These are phyloP conservation scores for Austroboletus festivus DNA, from an alignment of 768 basidiomycete species.

Conservation along the genomic window DNA sequence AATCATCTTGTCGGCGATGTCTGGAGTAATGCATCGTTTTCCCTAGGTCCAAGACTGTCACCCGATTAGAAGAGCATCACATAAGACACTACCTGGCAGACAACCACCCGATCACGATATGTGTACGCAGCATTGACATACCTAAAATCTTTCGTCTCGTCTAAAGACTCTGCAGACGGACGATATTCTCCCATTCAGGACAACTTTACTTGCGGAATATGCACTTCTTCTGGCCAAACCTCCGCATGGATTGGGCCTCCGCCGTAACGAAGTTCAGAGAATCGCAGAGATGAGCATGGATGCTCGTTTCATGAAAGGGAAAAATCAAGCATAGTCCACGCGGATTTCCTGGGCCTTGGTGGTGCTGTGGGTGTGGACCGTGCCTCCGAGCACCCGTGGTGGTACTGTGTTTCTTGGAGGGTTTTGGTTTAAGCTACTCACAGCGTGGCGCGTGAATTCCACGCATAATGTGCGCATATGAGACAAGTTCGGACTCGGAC, in stretches of 20 bases:
- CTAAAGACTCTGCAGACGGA: constrained; percentile 56
- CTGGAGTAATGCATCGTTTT: background rate
- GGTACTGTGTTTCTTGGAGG: too few relatives aligned
- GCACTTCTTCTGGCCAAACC: constrained; percentile 69
- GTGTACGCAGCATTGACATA: constrained; percentile 46
- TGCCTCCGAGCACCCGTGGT: background rate
- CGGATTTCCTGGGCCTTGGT: background rate
- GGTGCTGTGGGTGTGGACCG: too few relatives aligned
- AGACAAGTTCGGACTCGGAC: too few relatives aligned
- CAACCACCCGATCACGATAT: constrained; percentile 71
- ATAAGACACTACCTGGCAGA: constrained; percentile 61
- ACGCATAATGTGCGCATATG: too few relatives aligned
- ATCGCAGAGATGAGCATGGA: constrained; percentile 64
- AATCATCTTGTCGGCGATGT: background rate
- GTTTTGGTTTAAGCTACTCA: too few relatives aligned
- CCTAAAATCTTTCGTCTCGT: background rate
- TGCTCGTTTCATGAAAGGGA: constrained; percentile 19
- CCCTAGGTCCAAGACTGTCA: constrained; percentile 67
- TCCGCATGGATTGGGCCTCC: constrained; percentile 71
- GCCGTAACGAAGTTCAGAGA: constrained; percentile 49
- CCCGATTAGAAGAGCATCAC: constrained; percentile 65
- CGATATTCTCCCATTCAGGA: constrained; percentile 76
- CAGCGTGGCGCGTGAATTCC: too few relatives aligned
- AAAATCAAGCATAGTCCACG: background rate
- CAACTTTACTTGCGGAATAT: constrained; percentile 72